These are phyloP conservation scores for Trichomonas gallinae DNA, from an alignment of 208 protist genomes.

Conservation along the genomic window DNA sequence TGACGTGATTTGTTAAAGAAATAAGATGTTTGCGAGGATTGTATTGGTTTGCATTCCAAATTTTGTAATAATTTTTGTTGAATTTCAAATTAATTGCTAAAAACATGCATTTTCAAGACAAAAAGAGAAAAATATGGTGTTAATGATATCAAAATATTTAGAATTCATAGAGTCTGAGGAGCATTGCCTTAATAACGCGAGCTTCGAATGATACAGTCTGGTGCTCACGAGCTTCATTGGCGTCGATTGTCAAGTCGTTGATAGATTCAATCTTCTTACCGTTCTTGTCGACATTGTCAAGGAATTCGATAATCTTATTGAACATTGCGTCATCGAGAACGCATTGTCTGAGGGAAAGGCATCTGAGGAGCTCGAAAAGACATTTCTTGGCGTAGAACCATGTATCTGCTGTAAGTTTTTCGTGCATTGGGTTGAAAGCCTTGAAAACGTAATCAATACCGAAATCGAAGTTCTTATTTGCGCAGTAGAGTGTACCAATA, in stretches of 20 bases:
- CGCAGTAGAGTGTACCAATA: conserved; percentile 44
- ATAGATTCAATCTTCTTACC: conserved; percentile 49
- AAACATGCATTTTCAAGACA: too few relatives aligned
- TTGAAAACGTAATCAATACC: conserved; percentile 42
- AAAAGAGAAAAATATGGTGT: too few relatives aligned
- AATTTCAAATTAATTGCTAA: too few relatives aligned
- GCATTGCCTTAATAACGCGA: neutral
- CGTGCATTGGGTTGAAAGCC: conserved; percentile 31
- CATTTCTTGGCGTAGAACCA: conserved; percentile 57
- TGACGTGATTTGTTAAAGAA: too few relatives aligned
- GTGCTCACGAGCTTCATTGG: neutral
- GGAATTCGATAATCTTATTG: conserved; percentile 72
- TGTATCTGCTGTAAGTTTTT: conserved; percentile 39
- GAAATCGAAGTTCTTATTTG: conserved; percentile 40
- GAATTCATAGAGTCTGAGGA: neutral
- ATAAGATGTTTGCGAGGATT: too few relatives aligned
- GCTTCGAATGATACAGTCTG: neutral
- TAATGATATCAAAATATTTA: neutral
- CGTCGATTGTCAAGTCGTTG: neutral
- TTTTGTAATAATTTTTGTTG: too few relatives aligned
- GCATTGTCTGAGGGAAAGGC: conserved; percentile 83
- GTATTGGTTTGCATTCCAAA: too few relatives aligned
- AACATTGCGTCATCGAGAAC: conserved; percentile 71
- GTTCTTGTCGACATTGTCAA: conserved; percentile 69
- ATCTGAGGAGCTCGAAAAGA: conserved; percentile 72